Evolutionary conservation across 495 filamentous ascomycete species (phyloP).

Genomic region (Penicillium riverlandense): DNA sequence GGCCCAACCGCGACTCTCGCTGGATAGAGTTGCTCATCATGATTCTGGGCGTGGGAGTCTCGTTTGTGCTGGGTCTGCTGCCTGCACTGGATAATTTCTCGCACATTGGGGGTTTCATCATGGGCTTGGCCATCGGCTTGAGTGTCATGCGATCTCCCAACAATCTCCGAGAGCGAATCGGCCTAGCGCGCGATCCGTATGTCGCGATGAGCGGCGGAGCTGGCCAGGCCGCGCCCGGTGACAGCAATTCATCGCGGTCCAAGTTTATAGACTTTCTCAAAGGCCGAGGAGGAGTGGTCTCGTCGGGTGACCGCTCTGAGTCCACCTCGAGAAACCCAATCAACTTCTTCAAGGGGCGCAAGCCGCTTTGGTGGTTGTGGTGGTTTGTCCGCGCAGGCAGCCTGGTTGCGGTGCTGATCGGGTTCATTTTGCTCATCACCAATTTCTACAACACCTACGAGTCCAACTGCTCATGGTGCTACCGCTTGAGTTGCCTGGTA

Average conservation of each 20-base stretch:
- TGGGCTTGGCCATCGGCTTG: constrained; percentile 82
- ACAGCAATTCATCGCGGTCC: constrained; percentile 14
- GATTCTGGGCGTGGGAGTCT: constrained; percentile 73
- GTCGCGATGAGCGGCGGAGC: constrained; percentile 47
- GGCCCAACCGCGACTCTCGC: constrained; percentile 67
- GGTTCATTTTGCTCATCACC: constrained; percentile 75
- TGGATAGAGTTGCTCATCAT: constrained; percentile 79
- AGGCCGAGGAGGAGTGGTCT: constrained; percentile 21
- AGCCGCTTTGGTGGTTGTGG: constrained; percentile 95
- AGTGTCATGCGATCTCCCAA: constrained; percentile 84
- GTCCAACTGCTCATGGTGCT: constrained; percentile 79
- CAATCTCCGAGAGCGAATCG: constrained; percentile 67
- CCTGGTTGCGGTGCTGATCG: constrained; percentile 68
- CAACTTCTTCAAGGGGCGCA: constrained; percentile 84
- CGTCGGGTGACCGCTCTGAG: constrained; percentile 11
- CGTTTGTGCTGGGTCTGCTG: constrained; percentile 86
- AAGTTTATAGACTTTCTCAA: constrained; percentile 29
- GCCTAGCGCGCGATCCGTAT: constrained; percentile 57
- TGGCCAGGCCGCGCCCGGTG: constrained; percentile 12
- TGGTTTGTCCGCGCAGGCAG: constrained; percentile 81
- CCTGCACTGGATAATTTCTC: constrained; percentile 95
- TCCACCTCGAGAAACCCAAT: constrained; percentile 52
- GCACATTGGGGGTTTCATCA: constrained; percentile 92
- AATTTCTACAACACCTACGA: constrained; percentile 81
- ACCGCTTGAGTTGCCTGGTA: constrained; percentile 87